A percentile compares a stretch with the other conserved stretches of the same genome.
Evolutionary conservation across 2,329 filamentous ascomycete species (phyloP).

Genomic region (Fusarium subtropicale): DNA sequence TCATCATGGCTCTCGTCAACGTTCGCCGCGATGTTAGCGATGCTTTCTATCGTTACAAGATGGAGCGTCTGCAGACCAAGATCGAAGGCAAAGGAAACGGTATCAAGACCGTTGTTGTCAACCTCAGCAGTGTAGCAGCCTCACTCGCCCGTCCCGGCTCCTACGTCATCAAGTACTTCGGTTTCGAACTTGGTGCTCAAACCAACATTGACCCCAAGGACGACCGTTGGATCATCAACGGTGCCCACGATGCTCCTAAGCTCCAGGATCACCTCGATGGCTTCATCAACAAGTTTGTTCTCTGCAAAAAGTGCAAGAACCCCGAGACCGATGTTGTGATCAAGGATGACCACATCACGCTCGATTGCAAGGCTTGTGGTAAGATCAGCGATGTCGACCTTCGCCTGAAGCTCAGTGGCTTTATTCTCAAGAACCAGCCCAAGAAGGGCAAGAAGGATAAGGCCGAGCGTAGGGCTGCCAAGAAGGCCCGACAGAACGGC

Average conservation of each 20-base stretch:
- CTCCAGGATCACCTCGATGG: conserved; percentile 98
- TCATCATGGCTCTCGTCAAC: conserved; percentile 96
- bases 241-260: conserved; percentile 93
- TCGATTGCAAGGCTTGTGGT: conserved; percentile 99
- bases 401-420: conserved; percentile 94
- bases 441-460: conserved; percentile 98
- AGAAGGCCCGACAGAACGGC: conserved; percentile 81
- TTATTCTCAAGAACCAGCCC: conserved; percentile 95
- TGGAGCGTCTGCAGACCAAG: conserved; percentile 98
- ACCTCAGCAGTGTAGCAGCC: conserved; percentile 91
- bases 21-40: conserved; percentile 98
- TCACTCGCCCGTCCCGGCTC: conserved; percentile 91
- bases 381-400: conserved; percentile 91
- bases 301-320: conserved; percentile 99
- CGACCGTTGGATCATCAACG: conserved; percentile 99
- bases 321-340: conserved; percentile 96
- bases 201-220: conserved; percentile 97
- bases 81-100: conserved; percentile 99
- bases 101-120: conserved; percentile 98
- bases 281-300: conserved; percentile 98
- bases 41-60: conserved; percentile 99
- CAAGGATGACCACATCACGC: conserved; percentile 90
- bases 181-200: conserved; percentile 97
- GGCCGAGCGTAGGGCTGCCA: conserved; percentile 88
- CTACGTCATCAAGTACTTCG: conserved; percentile 99